Evolutionary conservation across 2,329 filamentous ascomycete genomes (phyloP).

Genomic region (Metarhizium rileyi): DNA sequence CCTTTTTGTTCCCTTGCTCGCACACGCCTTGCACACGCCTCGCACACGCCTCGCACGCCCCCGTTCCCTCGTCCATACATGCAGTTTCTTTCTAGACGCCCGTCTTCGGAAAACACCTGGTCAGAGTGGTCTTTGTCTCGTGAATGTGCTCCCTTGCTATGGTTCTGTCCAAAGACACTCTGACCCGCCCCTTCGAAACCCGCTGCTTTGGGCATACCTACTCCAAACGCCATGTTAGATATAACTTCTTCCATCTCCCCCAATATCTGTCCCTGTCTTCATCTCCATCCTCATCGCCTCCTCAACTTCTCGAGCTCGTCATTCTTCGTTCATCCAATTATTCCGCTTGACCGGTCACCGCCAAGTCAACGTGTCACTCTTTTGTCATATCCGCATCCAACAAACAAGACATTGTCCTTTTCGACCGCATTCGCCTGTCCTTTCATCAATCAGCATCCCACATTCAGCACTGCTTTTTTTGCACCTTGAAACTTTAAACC

Average conservation of each 20-base stretch:
- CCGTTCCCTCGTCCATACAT: too few species aligned
- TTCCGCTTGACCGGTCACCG: not conserved
- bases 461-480: not conserved
- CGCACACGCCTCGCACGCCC: not conserved
- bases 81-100: not conserved
- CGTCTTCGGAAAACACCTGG: not conserved
- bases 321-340: not conserved
- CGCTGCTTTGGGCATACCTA: not conserved
- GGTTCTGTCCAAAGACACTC: not conserved
- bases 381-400: not conserved
- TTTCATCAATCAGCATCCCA: not conserved
- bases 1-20: too few species aligned
- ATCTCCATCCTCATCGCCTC: not conserved
- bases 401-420: not conserved
- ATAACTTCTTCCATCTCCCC: not conserved
- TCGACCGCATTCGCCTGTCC: not conserved
- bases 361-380: slow-evolving; percentile 6
- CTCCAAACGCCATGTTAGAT: not conserved
- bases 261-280: not conserved
- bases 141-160: not conserved
- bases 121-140: not conserved
- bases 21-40: too few species aligned
- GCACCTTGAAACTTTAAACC: not conserved
- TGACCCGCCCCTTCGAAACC: slow-evolving; percentile 1
- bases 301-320: not conserved